phyloP scores from a whole-genome alignment of 495 filamentous ascomycete genomes.

The Bacidia rubella region DNA sequence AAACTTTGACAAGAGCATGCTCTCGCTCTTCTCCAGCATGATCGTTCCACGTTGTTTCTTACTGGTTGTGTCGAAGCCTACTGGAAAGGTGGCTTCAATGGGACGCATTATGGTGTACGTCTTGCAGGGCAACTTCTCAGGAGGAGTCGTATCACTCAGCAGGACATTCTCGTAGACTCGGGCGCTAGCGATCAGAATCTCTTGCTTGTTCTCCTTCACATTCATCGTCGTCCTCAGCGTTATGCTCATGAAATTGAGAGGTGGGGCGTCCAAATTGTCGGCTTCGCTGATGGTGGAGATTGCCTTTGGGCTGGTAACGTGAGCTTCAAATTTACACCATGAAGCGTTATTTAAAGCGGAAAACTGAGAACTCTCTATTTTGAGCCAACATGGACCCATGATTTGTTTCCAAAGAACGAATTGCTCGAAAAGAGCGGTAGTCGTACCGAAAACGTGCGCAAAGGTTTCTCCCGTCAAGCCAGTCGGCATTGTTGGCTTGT shows the following conservation, averaged over 20 bases:
- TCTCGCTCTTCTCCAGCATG: slow-evolving; percentile 69
- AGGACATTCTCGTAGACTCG: slow-evolving; percentile 85
- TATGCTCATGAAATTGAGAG: slow-evolving; percentile 87
- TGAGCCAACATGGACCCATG: slow-evolving; percentile 97
- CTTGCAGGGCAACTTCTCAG: slow-evolving; percentile 76
- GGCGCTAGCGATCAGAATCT: slow-evolving; percentile 80
- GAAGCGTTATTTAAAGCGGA: slow-evolving; percentile 77
- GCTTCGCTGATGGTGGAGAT: slow-evolving; percentile 57
- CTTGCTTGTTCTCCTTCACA: slow-evolving; percentile 87
- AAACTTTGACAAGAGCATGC: slow-evolving; percentile 71
- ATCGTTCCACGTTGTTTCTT: slow-evolving; percentile 59
- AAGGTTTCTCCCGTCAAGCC: slow-evolving; percentile 76
- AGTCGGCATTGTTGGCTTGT: slow-evolving; percentile 54
- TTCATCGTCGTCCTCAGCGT: slow-evolving; percentile 80
- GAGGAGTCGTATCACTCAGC: slow-evolving; percentile 71
- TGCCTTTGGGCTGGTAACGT: slow-evolving; percentile 58
- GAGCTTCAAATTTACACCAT: slow-evolving; percentile 90
- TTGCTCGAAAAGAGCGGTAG: slow-evolving; percentile 90
- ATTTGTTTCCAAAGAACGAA: slow-evolving; percentile 97
- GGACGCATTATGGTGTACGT: slow-evolving; percentile 89
- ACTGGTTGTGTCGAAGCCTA: slow-evolving; percentile 68
- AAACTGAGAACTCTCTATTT: slow-evolving; percentile 74
- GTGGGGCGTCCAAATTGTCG: slow-evolving; percentile 67
- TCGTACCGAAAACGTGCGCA: slow-evolving; percentile 87
- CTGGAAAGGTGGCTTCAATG: slow-evolving; percentile 55